Evolutionary conservation across 257 asterid genomes (phyloP).

Genomic region (Capsicum rhomboideum): DNA sequence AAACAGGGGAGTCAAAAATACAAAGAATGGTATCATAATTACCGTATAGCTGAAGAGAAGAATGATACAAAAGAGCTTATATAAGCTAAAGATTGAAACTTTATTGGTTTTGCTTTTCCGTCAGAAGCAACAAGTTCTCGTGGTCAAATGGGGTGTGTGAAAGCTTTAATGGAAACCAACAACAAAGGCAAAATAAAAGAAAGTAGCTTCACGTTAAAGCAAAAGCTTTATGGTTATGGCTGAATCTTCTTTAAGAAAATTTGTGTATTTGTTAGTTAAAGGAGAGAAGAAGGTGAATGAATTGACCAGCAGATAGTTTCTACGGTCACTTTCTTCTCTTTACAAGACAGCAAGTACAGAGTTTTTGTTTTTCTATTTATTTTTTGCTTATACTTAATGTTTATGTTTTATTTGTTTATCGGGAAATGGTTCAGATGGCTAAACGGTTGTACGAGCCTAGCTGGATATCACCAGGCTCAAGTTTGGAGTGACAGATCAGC

Average conservation of each 20-base stretch:
- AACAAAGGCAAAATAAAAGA: neutral
- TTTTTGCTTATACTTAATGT: neutral
- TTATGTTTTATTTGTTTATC: conserved; percentile 19
- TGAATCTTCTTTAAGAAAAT: conserved; percentile 3
- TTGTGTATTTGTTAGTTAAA: neutral
- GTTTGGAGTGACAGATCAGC: conserved; percentile 22
- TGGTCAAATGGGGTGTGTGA: conserved; percentile 22
- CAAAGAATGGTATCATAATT: conserved; percentile 11
- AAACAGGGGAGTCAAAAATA: conserved; percentile 10
- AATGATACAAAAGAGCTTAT: conserved; percentile 14
- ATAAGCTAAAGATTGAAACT: conserved; percentile 11
- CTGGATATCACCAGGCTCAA: conserved; percentile 19
- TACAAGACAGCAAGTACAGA: conserved; percentile 1
- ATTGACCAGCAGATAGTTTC: neutral
- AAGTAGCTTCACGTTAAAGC: conserved; percentile 46
- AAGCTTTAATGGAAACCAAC: conserved; percentile 33
- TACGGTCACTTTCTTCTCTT: conserved; percentile 29
- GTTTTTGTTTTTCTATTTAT: neutral
- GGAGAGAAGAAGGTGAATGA: neutral
- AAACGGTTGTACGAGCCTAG: conserved; percentile 89
- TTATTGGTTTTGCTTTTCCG: conserved; percentile 26
- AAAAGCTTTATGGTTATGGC: neutral
- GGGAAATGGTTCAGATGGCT: conserved; percentile 16
- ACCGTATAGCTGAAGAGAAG: neutral
- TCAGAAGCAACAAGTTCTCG: conserved; percentile 1